A percentile compares a stretch with the other conserved stretches of the same genome.
phyloP scores from a whole-genome alignment of 768 basidiomycete genomes.

The Panaeolus cyanescens region DNA sequence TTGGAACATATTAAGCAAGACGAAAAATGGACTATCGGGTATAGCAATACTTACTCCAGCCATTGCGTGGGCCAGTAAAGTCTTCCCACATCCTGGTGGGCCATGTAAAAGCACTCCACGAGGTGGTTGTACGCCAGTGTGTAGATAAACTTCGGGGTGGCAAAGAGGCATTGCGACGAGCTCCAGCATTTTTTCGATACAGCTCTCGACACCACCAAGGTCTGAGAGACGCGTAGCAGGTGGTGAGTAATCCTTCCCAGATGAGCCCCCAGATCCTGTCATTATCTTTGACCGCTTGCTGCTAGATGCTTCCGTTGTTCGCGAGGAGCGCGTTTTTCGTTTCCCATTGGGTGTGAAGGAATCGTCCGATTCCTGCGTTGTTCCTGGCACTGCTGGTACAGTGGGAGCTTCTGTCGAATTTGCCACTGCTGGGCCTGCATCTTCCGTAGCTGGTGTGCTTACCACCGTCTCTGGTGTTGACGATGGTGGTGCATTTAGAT shows the following conservation, averaged over 20 bases:
- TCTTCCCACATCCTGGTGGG: slow-evolving; percentile 97
- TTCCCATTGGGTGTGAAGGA: slow-evolving; percentile 40
- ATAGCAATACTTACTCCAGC: slow-evolving; percentile 70
- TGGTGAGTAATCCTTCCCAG: slow-evolving; percentile 68
- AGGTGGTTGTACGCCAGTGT: slow-evolving; percentile 91
- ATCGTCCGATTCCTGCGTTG: slow-evolving; percentile 7
- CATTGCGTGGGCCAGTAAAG: slow-evolving; percentile 89
- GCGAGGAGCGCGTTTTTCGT: slow-evolving; percentile 62
- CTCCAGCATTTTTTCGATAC: slow-evolving; percentile 91
- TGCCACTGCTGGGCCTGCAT: slow-evolving; percentile 9
- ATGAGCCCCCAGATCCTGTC: slow-evolving; percentile 26
- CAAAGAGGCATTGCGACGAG: slow-evolving; percentile 95
- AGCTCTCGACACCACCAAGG: slow-evolving; percentile 84
- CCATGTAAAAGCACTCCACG: slow-evolving; percentile 92
- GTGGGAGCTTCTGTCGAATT: slow-evolving; percentile 11
- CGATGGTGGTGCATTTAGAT: slow-evolving; percentile 54
- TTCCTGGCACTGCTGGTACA: background rate
- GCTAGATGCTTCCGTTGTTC: slow-evolving; percentile 49
- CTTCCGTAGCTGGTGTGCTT: slow-evolving; percentile 13
- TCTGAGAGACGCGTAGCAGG: slow-evolving; percentile 79
- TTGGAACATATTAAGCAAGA: slow-evolving; percentile 3
- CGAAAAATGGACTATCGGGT: background rate
- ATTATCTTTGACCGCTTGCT: slow-evolving; percentile 60
- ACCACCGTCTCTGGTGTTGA: slow-evolving; percentile 19
- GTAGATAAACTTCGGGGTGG: slow-evolving; percentile 94